A percentile compares a stretch with the other conserved stretches of the same genome.
Evolutionary conservation across 2,329 filamentous ascomycete genomes (phyloP).

Genomic region (Aspergillus fumigatus): DNA sequence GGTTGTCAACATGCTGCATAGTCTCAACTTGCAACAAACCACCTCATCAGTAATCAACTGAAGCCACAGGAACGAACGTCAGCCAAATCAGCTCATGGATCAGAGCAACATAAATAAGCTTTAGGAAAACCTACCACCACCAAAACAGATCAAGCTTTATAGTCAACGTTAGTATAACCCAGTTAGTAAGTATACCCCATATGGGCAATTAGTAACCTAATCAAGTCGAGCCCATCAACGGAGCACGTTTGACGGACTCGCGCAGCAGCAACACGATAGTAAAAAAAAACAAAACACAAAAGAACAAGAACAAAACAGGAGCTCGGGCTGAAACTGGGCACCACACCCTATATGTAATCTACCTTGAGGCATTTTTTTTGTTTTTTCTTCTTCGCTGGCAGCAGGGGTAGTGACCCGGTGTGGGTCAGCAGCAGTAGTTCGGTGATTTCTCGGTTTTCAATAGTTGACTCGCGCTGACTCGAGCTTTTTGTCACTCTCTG

Average conservation of each 20-base stretch:
- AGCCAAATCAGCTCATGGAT: neutral
- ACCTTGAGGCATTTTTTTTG: neutral
- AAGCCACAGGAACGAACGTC: neutral
- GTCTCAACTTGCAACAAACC: neutral
- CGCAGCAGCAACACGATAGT: neutral
- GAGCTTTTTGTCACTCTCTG: neutral
- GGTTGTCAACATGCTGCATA: neutral
- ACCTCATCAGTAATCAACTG: too few relatives aligned
- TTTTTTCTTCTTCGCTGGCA: neutral
- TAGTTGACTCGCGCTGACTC: neutral
- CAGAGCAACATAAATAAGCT: neutral
- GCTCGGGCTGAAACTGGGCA: too few relatives aligned
- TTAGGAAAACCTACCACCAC: neutral
- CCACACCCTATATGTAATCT: neutral
- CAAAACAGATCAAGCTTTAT: neutral
- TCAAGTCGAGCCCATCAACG: neutral
- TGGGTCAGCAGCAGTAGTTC: neutral
- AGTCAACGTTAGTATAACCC: neutral
- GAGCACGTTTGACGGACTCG: neutral
- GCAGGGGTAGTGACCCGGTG: conserved; percentile 1
- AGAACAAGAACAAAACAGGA: neutral
- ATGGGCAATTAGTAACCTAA: neutral
- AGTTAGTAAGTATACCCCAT: neutral
- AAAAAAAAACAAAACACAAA: too few relatives aligned
- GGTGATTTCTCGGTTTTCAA: neutral